Evolutionary conservation across 106 monocot genomes (phyloP), one percentile per base, ranked within the genome.

Genomic region (Apostasia ramifera): DNA sequence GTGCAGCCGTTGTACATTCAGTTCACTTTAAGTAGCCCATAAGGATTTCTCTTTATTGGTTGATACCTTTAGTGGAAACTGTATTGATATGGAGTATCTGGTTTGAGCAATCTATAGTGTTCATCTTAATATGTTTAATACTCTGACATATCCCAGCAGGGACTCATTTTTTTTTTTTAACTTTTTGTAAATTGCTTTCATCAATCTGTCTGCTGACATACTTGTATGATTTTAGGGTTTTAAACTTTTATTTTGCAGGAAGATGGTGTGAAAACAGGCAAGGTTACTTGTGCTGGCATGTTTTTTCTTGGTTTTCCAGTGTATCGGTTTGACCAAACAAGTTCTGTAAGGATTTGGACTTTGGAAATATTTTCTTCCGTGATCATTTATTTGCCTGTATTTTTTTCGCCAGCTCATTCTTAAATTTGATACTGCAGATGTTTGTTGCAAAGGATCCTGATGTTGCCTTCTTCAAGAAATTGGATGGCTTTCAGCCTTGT

Each of bases 401-500:
- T 0, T 6, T 48, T 4, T 50, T 5, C 50, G 4, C 8, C 50
- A 8, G 4, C 8, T 5, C 6, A 39, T 14, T 63, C 42, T 71
- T 52, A 72, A 70, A 12, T 43, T 69, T 49, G 3, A 44, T 70
- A 26, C 61, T n/a, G 41, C 71, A 95, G 97, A 72, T 75, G 46
- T 69, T 83, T 66, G 70, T 72, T 62, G 82, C 83, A 0, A 98
- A 88, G 68, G 93, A 93, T 74, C 87, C 87, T 38, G 87, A 98
- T 76, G 53, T 83, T 62, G 81, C 85, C 52, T 85, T 93, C 68
- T 98, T 98, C 85, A 98, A 85, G 61, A 98, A 90, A 61, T 80
- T 98, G 77, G 98, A 98, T 76, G 98, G 93, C 44, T 98, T 93
- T 78, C 93, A 88, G 78, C 87, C 92, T 41, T 98, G 93, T 70